These are phyloP conservation scores for Cryptosporidium viatorum DNA, from an alignment of 169 alveolate species.

Conservation along the genomic window DNA sequence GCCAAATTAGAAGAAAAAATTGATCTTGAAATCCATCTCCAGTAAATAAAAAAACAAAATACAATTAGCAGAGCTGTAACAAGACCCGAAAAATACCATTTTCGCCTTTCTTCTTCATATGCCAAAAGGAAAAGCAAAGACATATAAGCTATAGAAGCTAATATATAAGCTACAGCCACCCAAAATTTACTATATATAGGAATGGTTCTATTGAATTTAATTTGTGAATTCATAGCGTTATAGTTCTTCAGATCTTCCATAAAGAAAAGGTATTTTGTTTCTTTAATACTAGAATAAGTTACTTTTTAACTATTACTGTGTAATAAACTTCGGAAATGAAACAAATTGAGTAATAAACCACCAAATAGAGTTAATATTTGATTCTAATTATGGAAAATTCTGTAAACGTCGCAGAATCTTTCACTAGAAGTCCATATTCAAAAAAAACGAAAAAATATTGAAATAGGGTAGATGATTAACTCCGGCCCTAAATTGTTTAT, in stretches of 20 bases:
- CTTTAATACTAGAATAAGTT: too few relatives aligned
- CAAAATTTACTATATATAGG: not conserved
- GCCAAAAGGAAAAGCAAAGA: not conserved
- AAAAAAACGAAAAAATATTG: not conserved
- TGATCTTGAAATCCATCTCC: slow-evolving; percentile 74
- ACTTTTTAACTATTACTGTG: not conserved
- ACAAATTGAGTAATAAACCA: too few relatives aligned
- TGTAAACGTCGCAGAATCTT: not conserved
- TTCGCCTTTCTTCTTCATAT: slow-evolving; percentile 38
- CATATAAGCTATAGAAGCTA: slow-evolving; percentile 7
- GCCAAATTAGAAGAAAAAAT: slow-evolving; percentile 63
- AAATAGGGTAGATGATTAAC: too few relatives aligned
- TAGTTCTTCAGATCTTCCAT: not conserved
- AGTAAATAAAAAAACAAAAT: slow-evolving; percentile 29
- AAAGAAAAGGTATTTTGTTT: not conserved
- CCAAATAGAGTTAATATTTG: not conserved
- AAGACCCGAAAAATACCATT: slow-evolving; percentile 43
- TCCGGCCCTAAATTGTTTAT: not conserved
- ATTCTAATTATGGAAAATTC: not conserved
- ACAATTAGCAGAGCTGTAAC: slow-evolving; percentile 23
- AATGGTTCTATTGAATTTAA: not conserved
- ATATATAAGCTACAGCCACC: not conserved
- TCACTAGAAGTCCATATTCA: too few relatives aligned
- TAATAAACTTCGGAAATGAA: not conserved
- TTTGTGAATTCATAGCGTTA: not conserved